A percentile compares a stretch with the other conserved stretches of the same genome.
Conservation (phyloP, 306 rosid genomes). For the Lathyrus sativus region DNA sequence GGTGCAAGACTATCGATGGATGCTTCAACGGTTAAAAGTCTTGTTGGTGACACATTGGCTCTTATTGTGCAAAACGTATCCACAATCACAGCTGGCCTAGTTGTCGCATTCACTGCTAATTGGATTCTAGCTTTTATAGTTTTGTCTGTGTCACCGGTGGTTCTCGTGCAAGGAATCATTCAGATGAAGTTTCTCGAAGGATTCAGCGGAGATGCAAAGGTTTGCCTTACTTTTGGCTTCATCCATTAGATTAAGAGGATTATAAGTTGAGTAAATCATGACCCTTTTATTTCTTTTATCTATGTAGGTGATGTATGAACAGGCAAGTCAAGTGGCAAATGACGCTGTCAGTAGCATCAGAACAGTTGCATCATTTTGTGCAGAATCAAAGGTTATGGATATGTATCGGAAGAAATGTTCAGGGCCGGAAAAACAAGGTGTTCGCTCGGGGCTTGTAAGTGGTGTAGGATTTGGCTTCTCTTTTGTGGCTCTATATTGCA, state of each 20-base stretch:
- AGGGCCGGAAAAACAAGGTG: constrained; percentile 65
- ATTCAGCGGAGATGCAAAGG: constrained; percentile 89
- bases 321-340: constrained; percentile 92
- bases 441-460: constrained; percentile 68
- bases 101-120: constrained; percentile 80
- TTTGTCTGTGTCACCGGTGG: constrained; percentile 62
- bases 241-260: background rate
- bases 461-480: constrained; percentile 80
- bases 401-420: constrained; percentile 65
- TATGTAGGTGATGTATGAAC: constrained; percentile 77
- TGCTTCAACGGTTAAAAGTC: constrained; percentile 69
- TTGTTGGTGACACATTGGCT: constrained; percentile 81
- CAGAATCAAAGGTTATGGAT: constrained; percentile 83
- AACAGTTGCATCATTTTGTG: constrained; percentile 89
- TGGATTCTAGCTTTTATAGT: constrained; percentile 70
- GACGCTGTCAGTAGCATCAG: constrained; percentile 91
- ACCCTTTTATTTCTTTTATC: constrained; percentile 4
- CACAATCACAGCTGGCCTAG: constrained; percentile 55
- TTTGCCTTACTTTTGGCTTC: constrained; percentile 31
- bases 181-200: constrained; percentile 64
- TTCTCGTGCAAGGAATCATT: constrained; percentile 57
- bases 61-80: constrained; percentile 68
- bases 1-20: constrained; percentile 88
- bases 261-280: background rate
- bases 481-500: constrained; percentile 53